phyloP scores from a whole-genome alignment of 257 asterid genomes.

The Penstemon newberryi region DNA sequence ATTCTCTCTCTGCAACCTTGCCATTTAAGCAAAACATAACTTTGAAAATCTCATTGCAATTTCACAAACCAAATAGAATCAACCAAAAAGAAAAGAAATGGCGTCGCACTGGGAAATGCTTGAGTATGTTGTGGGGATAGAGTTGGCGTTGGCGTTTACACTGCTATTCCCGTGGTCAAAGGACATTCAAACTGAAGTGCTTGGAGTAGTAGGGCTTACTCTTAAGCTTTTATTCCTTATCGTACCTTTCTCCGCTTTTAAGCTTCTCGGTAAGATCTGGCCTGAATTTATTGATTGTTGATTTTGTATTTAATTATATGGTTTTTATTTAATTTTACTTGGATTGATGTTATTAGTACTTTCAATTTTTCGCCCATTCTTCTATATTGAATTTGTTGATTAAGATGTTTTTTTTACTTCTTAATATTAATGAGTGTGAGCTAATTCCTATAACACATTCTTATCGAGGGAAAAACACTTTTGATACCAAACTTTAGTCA shows the following conservation, averaged over 20 bases:
- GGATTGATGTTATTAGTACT: constrained; percentile 29
- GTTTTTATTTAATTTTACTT: too few species aligned
- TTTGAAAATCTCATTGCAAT: too few species aligned
- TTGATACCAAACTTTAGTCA: too few species aligned
- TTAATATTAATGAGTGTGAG: too few species aligned
- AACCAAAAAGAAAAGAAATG: too few species aligned
- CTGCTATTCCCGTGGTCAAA: constrained; percentile 74
- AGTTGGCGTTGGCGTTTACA: constrained; percentile 64
- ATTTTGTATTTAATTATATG: background rate
- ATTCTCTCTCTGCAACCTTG: too few species aligned
- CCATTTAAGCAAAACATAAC: too few species aligned
- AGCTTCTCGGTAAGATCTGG: constrained; percentile 66
- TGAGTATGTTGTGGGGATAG: constrained; percentile 78
- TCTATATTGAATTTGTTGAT: background rate
- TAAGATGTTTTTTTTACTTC: background rate
- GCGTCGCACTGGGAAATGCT: constrained; percentile 84
- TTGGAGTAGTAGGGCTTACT: constrained; percentile 57
- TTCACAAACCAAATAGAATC: background rate
- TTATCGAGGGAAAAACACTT: too few species aligned
- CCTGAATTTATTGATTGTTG: too few species aligned
- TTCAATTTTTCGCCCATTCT: background rate
- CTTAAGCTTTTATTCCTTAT: constrained; percentile 80
- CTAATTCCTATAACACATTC: too few species aligned
- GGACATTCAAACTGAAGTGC: constrained; percentile 58
- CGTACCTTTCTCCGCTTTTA: constrained; percentile 80